These are phyloP conservation scores for Fusarium sp. DNA, from an alignment of 2,329 filamentous ascomycete genomes.

Conservation along the genomic window DNA sequence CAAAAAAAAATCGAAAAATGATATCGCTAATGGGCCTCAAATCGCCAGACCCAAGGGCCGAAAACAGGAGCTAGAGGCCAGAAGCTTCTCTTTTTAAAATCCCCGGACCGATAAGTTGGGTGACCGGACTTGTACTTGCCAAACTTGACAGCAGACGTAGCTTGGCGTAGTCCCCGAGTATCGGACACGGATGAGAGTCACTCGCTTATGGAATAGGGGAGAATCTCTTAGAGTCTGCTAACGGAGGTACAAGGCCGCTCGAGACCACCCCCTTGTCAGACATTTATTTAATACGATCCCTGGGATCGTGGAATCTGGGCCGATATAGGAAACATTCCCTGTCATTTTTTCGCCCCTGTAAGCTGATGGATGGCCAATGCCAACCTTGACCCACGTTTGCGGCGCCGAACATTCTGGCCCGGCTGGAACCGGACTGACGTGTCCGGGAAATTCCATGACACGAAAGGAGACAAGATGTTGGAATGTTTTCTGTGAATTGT, in stretches of 20 bases:
- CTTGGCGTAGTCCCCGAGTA: not conserved
- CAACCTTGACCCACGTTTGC: conserved; percentile 1
- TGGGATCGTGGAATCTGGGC: not conserved
- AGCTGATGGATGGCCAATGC: not conserved
- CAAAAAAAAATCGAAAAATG: not conserved
- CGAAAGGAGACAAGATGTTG: not conserved
- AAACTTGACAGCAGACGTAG: not conserved
- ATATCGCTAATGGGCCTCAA: conserved; percentile 2
- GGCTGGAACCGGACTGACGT: not conserved
- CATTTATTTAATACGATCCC: not conserved
- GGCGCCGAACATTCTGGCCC: not conserved
- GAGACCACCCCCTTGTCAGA: not conserved
- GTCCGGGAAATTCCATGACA: not conserved
- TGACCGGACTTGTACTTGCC: not conserved
- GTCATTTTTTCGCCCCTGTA: not conserved
- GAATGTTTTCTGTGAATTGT: not conserved
- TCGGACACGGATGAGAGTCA: not conserved
- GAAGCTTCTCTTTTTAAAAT: not conserved
- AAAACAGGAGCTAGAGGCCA: not conserved
- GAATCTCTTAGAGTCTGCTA: not conserved
- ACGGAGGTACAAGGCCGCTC: conserved; percentile 8
- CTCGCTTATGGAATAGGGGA: conserved; percentile 1
- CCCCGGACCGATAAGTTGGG: conserved; percentile 1
- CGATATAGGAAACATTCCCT: conserved; percentile 1
- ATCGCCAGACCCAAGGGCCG: not conserved